Evolutionary conservation across 1,284 basidiomycete genomes (phyloP), one percentile per base, ranked within the genome.

Genomic region (Lentinus polychrous): DNA sequence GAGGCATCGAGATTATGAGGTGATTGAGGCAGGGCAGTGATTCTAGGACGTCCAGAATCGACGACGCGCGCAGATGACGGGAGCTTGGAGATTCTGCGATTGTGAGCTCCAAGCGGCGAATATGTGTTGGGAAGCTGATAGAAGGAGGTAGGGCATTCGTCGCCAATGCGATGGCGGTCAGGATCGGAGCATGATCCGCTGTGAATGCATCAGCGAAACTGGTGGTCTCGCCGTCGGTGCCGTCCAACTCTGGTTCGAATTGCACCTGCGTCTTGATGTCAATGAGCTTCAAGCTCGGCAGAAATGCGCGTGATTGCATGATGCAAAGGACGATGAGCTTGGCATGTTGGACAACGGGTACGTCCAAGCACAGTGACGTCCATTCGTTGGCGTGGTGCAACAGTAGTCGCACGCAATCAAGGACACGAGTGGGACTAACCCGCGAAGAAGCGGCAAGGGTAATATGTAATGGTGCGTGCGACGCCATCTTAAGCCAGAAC

Each of bases 401-500:
- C 34, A 82, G 62, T 10, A 77, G 46, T 4, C 60, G 60, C 57
- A 79, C 66, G 12, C 75, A 57, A n/a, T 60, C 57, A 33, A 54
- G 48, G 1, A 68, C 43, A 18, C 55, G 55, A 10, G 52, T 24
- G 10, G 31, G 51, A 14, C 48, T 53, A 6, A 46, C 49, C n/a
- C 39, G 46, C 55, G 53, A 57, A 8, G 63, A 65, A 24, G 72
- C 59, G 22, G 72, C 65, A 27, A 83, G 49, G 12, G 71, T 71
- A 53, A 81, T 67, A 40, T 68, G 60, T 31, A 78, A 60, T 8
- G 67, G 70, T 10, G 69, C 65, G 8, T 64, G 55, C 18, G 60
- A 54, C 6, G 75, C 76, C 53, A 68, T 75, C 32, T 64, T 60
- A 15, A 83, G 67, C 78, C 79, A 82, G 49, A 76, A 66, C 15